Percentiles rank a stretch among this genome's conserved stretches.
phyloP scores from a whole-genome alignment of 2,329 filamentous ascomycete genomes.

The Cladosporium sp. region DNA sequence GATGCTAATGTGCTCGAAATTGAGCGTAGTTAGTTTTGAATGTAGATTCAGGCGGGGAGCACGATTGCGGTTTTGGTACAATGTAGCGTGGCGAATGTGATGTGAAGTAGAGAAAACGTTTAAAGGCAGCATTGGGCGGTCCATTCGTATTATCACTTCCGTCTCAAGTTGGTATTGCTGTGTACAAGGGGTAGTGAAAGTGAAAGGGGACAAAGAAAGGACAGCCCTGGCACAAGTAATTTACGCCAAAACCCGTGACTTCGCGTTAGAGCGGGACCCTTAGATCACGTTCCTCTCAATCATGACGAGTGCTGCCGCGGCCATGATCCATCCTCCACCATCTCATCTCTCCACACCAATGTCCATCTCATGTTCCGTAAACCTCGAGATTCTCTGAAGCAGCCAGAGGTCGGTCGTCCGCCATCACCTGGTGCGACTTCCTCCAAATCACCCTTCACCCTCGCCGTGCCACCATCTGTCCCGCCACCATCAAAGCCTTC shows the following conservation, averaged over 20 bases:
- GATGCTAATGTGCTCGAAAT: too few relatives aligned
- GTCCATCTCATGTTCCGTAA: conserved; percentile 53
- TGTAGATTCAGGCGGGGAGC: too few relatives aligned
- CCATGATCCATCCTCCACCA: not conserved
- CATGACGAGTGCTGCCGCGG: conserved; percentile 10
- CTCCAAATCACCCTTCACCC: conserved; percentile 33
- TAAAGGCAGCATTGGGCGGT: too few relatives aligned
- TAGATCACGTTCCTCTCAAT: not conserved
- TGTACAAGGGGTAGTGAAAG: not conserved
- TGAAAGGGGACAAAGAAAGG: not conserved
- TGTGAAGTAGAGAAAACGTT: too few relatives aligned
- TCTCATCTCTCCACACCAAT: not conserved
- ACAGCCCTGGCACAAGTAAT: not conserved
- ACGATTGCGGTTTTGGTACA: too few relatives aligned
- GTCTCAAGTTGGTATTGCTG: not conserved
- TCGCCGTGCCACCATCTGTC: conserved; percentile 33
- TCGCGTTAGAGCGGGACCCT: conserved; percentile 13
- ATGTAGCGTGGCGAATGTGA: too few relatives aligned
- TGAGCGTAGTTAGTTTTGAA: too few relatives aligned
- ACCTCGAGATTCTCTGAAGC: conserved; percentile 46
- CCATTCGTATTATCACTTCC: not conserved
- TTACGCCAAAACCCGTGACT: not conserved
- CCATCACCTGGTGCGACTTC: conserved; percentile 50
- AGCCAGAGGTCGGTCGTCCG: conserved; percentile 48
- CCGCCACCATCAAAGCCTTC: conserved; percentile 32